Evolutionary conservation across 805 yeast species (phyloP).

Genomic region (Metschnikowia santaceciliae): DNA sequence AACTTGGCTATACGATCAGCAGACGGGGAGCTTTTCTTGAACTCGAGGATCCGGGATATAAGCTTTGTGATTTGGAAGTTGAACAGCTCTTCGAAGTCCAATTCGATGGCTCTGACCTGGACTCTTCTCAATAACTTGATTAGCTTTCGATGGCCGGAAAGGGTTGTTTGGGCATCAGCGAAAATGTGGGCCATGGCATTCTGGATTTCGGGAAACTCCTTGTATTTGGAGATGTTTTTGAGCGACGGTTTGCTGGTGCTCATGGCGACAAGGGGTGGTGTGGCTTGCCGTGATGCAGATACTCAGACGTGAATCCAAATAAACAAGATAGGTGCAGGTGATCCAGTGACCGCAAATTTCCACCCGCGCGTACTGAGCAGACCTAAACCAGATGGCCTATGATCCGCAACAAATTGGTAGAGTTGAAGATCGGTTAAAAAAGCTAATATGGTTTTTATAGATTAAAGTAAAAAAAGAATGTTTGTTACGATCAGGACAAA

Average conservation of each 20-base stretch:
- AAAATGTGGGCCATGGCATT: constrained; percentile 61
- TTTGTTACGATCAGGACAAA: too few species aligned
- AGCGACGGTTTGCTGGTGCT: constrained; percentile 15
- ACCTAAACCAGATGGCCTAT: neutral
- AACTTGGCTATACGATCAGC: constrained; percentile 79
- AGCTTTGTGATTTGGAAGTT: constrained; percentile 55
- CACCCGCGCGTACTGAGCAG: neutral
- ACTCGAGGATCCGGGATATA: constrained; percentile 59
- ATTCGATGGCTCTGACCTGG: constrained; percentile 50
- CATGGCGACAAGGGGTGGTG: constrained; percentile 1
- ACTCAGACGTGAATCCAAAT: neutral
- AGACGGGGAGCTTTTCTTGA: constrained; percentile 63
- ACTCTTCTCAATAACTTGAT: constrained; percentile 58
- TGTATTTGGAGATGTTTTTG: constrained; percentile 9
- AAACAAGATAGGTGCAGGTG: constrained; percentile 2
- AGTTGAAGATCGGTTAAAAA: too few species aligned
- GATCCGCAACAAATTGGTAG: neutral
- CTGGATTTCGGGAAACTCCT: constrained; percentile 9
- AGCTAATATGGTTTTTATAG: too few species aligned
- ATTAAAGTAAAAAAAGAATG: too few species aligned
- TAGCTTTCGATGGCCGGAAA: constrained; percentile 75
- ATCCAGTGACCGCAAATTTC: constrained; percentile 19
- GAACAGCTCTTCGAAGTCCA: constrained; percentile 57
- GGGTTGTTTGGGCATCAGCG: constrained; percentile 71
- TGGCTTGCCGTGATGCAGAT: neutral